Conservation (phyloP, 208 protist species). For the Leishmania arabica region DNA sequence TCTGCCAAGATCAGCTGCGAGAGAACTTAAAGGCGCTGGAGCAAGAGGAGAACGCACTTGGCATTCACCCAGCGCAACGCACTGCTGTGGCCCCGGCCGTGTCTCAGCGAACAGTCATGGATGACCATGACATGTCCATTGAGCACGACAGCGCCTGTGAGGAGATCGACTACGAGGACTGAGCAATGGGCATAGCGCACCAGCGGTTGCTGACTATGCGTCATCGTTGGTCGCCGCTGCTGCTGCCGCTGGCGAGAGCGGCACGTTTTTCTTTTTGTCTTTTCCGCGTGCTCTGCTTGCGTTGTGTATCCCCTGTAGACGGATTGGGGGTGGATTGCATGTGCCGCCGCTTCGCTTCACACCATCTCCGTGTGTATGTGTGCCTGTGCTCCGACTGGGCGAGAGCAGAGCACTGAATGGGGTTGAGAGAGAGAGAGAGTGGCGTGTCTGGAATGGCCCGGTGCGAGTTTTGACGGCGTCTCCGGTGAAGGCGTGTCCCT, state of each 20-base stretch:
- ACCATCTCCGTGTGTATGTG: not conserved
- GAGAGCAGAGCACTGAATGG: not conserved
- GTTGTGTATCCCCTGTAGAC: not conserved
- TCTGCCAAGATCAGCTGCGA: constrained; percentile 69
- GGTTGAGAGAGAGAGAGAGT: not conserved
- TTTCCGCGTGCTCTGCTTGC: not conserved
- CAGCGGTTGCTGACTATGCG: not conserved
- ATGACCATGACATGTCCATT: constrained; percentile 90
- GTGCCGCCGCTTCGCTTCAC: not conserved
- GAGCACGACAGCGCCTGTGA: constrained; percentile 77
- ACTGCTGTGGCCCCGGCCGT: constrained; percentile 48
- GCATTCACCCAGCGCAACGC: constrained; percentile 40
- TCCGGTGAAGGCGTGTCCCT: not conserved
- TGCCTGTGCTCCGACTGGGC: not conserved
- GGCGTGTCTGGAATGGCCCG: not conserved
- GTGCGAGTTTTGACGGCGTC: not conserved
- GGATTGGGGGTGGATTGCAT: not conserved
- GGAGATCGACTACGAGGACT: constrained; percentile 78
- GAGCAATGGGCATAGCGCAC: not conserved
- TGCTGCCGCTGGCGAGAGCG: not conserved
- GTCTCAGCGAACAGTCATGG: constrained; percentile 85
- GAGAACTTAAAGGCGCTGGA: constrained; percentile 64
- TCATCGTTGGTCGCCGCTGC: not conserved
- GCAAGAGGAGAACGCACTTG: constrained; percentile 56
- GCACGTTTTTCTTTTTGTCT: not conserved